These are phyloP conservation scores for Plasmodiophora brassicae DNA, from an alignment of 208 protist genomes.

Conservation along the genomic window DNA sequence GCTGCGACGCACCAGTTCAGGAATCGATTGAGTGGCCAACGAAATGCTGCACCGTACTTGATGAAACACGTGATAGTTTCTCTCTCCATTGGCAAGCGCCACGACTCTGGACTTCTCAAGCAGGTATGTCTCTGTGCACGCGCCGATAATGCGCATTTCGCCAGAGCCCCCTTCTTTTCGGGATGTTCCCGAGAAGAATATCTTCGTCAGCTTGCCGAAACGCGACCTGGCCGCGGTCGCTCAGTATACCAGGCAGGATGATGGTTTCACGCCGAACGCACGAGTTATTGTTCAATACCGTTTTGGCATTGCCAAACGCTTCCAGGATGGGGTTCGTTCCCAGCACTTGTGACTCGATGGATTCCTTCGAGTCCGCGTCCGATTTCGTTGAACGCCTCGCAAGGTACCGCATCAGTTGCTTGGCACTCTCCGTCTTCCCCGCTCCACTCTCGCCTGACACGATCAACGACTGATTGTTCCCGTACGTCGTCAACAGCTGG, in stretches of 20 bases:
- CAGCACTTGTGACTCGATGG: conserved; percentile 55
- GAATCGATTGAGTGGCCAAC: neutral
- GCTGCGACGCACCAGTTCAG: neutral
- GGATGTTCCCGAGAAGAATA: conserved; percentile 58
- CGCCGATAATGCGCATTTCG: neutral
- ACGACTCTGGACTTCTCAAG: conserved; percentile 37
- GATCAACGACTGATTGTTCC: conserved; percentile 44
- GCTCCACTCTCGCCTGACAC: conserved; percentile 54
- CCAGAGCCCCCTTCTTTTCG: neutral
- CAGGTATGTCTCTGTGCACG: conserved; percentile 13
- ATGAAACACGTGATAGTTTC: conserved; percentile 53
- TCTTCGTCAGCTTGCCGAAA: conserved; percentile 71
- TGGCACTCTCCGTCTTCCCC: conserved; percentile 55
- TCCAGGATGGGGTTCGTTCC: conserved; percentile 61
- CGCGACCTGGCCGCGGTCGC: conserved; percentile 18
- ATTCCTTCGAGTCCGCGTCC: neutral
- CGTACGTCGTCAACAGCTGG: neutral
- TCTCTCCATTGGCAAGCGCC: conserved; percentile 37
- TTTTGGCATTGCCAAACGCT: conserved; percentile 72
- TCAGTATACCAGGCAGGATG: neutral
- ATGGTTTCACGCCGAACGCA: conserved; percentile 32
- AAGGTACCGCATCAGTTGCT: conserved; percentile 44
- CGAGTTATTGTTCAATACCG: conserved; percentile 67
- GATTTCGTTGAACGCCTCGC: neutral
- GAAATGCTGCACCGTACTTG: neutral